Base-by-base conservation (phyloP, 768 basidiomycete species). In the Rubroboletus pulcherrimus region DNA sequence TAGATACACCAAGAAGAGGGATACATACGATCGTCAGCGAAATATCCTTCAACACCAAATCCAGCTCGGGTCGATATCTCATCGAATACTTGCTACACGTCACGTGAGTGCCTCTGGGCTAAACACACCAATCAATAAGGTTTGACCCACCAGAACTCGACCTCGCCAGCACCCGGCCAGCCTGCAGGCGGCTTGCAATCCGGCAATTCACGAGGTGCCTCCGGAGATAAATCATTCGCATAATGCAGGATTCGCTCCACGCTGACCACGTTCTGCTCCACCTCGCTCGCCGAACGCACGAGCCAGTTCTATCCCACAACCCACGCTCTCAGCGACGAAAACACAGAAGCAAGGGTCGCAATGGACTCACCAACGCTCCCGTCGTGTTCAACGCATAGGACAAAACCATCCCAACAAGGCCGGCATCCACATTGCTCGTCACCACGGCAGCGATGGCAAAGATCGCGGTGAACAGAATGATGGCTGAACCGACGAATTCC, bases 241-340 rank as follows among this genome's bases (percentile, higher is more conserved):
- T 97, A 95, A 63, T 94, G 86, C 29, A 90, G 69, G 50, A 95
- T 87, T 6, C 93, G 85, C 68, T 96, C 93, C 15, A 92, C 89
- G 63, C 89, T 91, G 56, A 93, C 91, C 63, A 93, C 86, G 61
- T 91, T 91, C 63, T 93, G 89, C 66, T 96, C 93, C 12, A 93
- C 90, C 69, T 95, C 93, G 63, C 86, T 89, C 3, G 88, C 85
- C 14, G 86, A 85, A 31, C 89, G 81, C 29, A 92, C 89, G 7
- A 91, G 77, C 89, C 89, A 90, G 63, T 91, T 89, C 86, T 90
- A 37, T 40, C 30, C 34, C 24, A 41, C 31, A 24, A 59, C 7
- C 21, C 48, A 48, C 9, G 7, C 49, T 9, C 26, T 61, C 19
- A 51, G 34, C 17, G 5, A 19, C 44, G 24, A 19, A 5, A 9